Percentiles rank a stretch among this genome's conserved stretches.
Evolutionary conservation across 1,284 basidiomycete species (phyloP).

Genomic region (Apiotrichum akiyoshidainum): DNA sequence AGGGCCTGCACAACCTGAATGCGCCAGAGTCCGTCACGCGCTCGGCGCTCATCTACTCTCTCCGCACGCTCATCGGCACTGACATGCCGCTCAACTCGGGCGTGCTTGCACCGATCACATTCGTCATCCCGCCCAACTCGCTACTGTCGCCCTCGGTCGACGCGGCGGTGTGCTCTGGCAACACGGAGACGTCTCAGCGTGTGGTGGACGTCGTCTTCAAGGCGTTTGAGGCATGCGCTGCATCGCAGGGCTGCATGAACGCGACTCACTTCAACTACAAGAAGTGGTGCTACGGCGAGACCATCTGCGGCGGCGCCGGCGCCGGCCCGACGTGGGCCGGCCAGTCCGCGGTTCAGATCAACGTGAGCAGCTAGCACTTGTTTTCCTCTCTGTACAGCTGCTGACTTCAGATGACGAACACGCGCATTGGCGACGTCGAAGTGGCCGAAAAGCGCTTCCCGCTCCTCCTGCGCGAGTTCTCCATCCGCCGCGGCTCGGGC

Average conservation of each 20-base stretch:
- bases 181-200: conserved; percentile 88
- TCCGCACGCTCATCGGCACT: conserved; percentile 84
- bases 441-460: conserved; percentile 60
- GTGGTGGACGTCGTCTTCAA: conserved; percentile 93
- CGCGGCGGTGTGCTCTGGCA: conserved; percentile 89
- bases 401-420: conserved; percentile 28
- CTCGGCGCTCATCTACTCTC: conserved; percentile 88
- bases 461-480: conserved; percentile 78
- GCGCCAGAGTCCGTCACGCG: conserved; percentile 78
- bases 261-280: conserved; percentile 30
- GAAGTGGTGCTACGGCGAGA: conserved; percentile 85
- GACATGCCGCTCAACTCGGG: conserved; percentile 68
- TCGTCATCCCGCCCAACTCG: conserved; percentile 62
- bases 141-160: conserved; percentile 76
- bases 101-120: conserved; percentile 41
- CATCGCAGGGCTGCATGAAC: conserved; percentile 74
- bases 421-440: conserved; percentile 42
- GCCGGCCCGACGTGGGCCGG: conserved; percentile 89
- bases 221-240: conserved; percentile 88
- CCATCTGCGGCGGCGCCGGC: conserved; percentile 92
- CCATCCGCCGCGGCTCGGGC: conserved; percentile 67
- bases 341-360: conserved; percentile 36
- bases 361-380: conserved; percentile 1
- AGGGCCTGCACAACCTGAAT: conserved; percentile 58
- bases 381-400: no score